These are phyloP conservation scores for Diutina neorugosa DNA, from an alignment of 1,139 yeast genomes.

Conservation along the genomic window DNA sequence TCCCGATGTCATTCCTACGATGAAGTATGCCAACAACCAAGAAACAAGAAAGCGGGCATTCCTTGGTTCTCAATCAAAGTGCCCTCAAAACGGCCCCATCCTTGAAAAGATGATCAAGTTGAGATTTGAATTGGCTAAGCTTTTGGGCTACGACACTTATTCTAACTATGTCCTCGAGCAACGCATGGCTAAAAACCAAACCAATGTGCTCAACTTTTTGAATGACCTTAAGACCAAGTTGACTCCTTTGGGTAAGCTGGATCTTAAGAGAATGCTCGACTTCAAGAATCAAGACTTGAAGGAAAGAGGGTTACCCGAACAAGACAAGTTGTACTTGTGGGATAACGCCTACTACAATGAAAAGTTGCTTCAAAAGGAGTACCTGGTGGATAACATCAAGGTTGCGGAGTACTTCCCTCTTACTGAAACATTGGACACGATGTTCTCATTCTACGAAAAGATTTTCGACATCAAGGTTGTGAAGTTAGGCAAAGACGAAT, in stretches of 20 bases:
- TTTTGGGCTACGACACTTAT: conserved; percentile 55
- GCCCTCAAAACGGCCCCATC: conserved; percentile 47
- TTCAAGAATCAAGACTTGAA: conserved; percentile 44
- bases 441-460: conserved; percentile 59
- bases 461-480: conserved; percentile 58
- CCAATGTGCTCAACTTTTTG: conserved; percentile 48
- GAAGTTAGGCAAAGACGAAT: conserved; percentile 27
- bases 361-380: conserved; percentile 50
- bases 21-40: conserved; percentile 52
- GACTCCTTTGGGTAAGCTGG: conserved; percentile 45
- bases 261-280: conserved; percentile 33
- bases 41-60: conserved; percentile 57
- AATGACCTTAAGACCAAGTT: conserved; percentile 47
- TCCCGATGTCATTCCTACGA: conserved; percentile 68
- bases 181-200: conserved; percentile 65
- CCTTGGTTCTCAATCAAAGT: conserved; percentile 55
- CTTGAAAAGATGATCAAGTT: conserved; percentile 46
- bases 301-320: conserved; percentile 27
- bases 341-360: conserved; percentile 59
- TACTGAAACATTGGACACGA: conserved; percentile 49
- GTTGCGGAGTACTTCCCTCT: conserved; percentile 74
- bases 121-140: conserved; percentile 48
- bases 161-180: conserved; percentile 63
- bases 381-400: conserved; percentile 57
- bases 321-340: conserved; percentile 52